phyloP scores from a whole-genome alignment of 2,329 filamentous ascomycete genomes.

The Endothia cerciana region DNA sequence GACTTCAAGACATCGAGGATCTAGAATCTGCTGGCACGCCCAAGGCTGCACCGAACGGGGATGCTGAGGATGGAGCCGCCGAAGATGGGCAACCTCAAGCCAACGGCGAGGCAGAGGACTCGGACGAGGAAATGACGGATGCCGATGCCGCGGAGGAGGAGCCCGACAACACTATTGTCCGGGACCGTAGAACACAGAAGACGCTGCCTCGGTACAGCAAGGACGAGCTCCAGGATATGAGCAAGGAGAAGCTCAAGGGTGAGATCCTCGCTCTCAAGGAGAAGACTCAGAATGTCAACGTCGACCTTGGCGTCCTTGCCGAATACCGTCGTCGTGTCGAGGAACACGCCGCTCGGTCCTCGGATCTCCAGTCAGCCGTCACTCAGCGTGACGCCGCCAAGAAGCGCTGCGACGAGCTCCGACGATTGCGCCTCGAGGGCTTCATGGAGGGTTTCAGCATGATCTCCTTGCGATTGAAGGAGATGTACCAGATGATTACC shows the following conservation, averaged over 20 bases:
- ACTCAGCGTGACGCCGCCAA: slow-evolving; percentile 82
- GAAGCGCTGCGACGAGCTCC: slow-evolving; percentile 88
- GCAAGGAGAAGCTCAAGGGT: slow-evolving; percentile 62
- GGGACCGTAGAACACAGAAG: slow-evolving; percentile 45
- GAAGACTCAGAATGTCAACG: slow-evolving; percentile 79
- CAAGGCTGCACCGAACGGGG: slow-evolving; percentile 36
- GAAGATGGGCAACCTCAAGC: slow-evolving; percentile 32
- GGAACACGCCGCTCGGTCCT: slow-evolving; percentile 56
- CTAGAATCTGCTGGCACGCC: slow-evolving; percentile 50
- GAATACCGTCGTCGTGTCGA: slow-evolving; percentile 46
- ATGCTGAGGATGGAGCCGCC: slow-evolving; percentile 33
- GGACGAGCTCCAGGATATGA: slow-evolving; percentile 70
- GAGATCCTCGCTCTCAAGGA: slow-evolving; percentile 67
- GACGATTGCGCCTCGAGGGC: slow-evolving; percentile 85
- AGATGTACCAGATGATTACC: slow-evolving; percentile 99
- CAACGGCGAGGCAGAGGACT: slow-evolving; percentile 33
- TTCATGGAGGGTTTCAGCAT: slow-evolving; percentile 98
- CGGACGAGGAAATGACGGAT: slow-evolving; percentile 38
- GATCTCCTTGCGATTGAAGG: slow-evolving; percentile 93
- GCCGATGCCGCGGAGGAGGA: slow-evolving; percentile 32
- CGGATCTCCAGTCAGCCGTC: slow-evolving; percentile 80
- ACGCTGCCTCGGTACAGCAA: slow-evolving; percentile 78
- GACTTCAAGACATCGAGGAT: slow-evolving; percentile 79
- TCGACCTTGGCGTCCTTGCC: slow-evolving; percentile 79
- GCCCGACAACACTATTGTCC: slow-evolving; percentile 33